phyloP scores from a whole-genome alignment of 2,329 filamentous ascomycete genomes.

The Balansia obtecta region DNA sequence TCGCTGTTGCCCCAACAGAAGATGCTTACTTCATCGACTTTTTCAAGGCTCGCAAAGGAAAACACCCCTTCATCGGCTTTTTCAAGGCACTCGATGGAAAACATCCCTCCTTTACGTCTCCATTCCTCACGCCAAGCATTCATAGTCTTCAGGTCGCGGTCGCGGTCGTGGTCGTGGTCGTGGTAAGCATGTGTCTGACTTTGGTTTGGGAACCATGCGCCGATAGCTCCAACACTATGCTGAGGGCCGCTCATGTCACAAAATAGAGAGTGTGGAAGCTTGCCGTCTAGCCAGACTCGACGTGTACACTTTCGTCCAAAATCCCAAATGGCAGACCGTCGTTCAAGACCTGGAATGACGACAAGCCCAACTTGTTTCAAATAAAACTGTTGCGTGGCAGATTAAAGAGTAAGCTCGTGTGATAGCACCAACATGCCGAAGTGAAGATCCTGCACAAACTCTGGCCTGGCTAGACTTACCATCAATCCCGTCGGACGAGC shows the following conservation, averaged over 20 bases:
- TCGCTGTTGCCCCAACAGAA: not conserved
- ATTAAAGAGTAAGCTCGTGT: not conserved
- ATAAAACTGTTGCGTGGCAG: not conserved
- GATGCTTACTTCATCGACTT: not conserved
- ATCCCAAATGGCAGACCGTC: too few relatives aligned
- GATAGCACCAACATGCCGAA: not conserved
- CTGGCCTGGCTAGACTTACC: not conserved
- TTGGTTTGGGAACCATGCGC: not conserved
- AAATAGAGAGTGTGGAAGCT: not conserved
- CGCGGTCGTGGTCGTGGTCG: too few relatives aligned
- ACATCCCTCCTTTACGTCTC: not conserved
- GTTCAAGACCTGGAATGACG: not conserved
- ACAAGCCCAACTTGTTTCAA: not conserved
- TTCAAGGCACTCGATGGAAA: not conserved
- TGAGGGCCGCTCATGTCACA: not conserved
- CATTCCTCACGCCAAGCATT: not conserved
- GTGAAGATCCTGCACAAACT: too few relatives aligned
- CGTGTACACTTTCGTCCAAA: not conserved
- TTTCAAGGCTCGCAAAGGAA: not conserved
- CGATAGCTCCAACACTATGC: not conserved
- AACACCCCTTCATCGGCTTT: not conserved
- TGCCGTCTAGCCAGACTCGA: not conserved
- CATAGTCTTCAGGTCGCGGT: not conserved
- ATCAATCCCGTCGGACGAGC: not conserved
- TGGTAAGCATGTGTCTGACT: too few relatives aligned